These are phyloP conservation scores for Quercus dentata DNA, from an alignment of 306 rosid genomes.

Conservation along the genomic window DNA sequence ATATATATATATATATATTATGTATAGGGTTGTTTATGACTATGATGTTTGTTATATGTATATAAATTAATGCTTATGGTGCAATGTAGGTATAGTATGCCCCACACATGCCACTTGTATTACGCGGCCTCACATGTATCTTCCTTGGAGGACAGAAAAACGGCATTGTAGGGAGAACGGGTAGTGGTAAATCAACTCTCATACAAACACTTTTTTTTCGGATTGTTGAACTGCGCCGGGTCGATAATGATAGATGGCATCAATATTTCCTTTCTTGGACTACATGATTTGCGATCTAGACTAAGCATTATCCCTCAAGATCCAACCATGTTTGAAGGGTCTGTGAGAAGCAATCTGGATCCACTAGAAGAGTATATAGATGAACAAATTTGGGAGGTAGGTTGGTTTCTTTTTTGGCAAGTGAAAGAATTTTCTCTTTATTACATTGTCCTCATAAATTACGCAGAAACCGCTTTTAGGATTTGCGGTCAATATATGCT, in stretches of 20 bases:
- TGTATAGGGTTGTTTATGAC: no score
- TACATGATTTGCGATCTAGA: no score
- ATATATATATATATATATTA: background rate
- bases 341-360: conserved; percentile 47
- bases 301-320: no score
- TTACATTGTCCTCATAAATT: background rate
- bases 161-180: conserved; percentile 18
- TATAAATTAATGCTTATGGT: no score
- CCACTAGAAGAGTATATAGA: conserved; percentile 48
- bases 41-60: background rate
- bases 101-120: conserved; percentile 52
- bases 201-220: no score
- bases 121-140: conserved; percentile 41
- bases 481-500: background rate
- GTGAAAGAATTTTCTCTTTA: background rate
- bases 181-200: no score
- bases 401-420: background rate
- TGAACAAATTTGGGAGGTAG: conserved; percentile 51
- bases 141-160: conserved; percentile 40
- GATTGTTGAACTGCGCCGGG: no score
- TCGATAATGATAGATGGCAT: no score
- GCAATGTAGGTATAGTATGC: conserved; percentile 37
- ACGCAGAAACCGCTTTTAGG: conserved; percentile 8
- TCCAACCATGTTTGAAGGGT: conserved; percentile 41
- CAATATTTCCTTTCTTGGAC: no score